phyloP scores from a whole-genome alignment of 2,329 filamentous ascomycete species.

The Corniculantispora saksenae region DNA sequence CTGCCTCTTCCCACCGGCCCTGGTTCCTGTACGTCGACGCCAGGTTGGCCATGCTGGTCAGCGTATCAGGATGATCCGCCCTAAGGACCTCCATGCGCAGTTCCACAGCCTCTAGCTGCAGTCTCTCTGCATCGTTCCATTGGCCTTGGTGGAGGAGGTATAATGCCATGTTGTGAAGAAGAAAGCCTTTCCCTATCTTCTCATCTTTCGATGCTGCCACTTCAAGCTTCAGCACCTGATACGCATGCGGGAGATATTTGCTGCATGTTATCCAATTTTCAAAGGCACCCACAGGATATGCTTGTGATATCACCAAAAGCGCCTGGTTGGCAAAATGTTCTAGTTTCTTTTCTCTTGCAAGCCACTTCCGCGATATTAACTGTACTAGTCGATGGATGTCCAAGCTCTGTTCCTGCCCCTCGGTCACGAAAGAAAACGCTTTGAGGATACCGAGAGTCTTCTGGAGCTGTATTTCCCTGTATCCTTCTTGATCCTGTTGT shows the following conservation, averaged over 20 bases:
- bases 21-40: slow-evolving; percentile 8
- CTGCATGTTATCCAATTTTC: slow-evolving; percentile 20
- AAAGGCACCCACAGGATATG: slow-evolving; percentile 23
- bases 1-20: slow-evolving; percentile 22
- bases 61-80: slow-evolving; percentile 11
- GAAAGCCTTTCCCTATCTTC: not conserved
- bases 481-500: not conserved
- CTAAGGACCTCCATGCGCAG: slow-evolving; percentile 17
- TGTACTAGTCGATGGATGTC: slow-evolving; percentile 38
- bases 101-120: slow-evolving; percentile 15
- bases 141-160: slow-evolving; percentile 8
- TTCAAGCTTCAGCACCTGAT: slow-evolving; percentile 22
- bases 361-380: slow-evolving; percentile 33
- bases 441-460: slow-evolving; percentile 29
- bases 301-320: slow-evolving; percentile 22
- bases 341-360: slow-evolving; percentile 17
- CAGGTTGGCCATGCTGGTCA: slow-evolving; percentile 19
- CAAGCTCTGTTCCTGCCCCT: slow-evolving; percentile 22
- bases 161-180: not conserved
- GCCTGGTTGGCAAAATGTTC: slow-evolving; percentile 21
- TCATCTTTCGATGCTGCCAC: slow-evolving; percentile 20
- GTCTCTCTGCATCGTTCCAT: slow-evolving; percentile 23
- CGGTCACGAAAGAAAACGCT: slow-evolving; percentile 29
- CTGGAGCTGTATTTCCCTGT: not conserved
- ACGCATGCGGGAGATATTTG: slow-evolving; percentile 28